A percentile compares a stretch with the other conserved stretches of the same genome.
Conservation (phyloP, 2,329 filamentous ascomycete species). For the Talaromyces sp. region DNA sequence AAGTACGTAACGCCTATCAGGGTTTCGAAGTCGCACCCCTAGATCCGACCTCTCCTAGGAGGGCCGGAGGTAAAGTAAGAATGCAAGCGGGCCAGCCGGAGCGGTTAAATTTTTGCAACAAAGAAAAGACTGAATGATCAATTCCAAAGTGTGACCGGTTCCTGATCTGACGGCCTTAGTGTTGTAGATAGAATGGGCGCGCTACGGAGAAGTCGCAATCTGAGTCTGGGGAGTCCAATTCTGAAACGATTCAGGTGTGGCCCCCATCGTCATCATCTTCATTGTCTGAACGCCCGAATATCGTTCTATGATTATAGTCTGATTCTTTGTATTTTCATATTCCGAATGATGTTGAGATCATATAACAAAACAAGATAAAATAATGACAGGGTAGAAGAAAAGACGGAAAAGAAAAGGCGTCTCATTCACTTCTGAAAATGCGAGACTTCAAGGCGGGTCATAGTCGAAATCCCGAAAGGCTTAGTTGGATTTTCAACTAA, state of each 20-base stretch:
- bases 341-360: not conserved
- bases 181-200: not conserved
- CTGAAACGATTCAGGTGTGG: conserved; percentile 13
- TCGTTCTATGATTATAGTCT: not conserved
- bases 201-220: conserved; percentile 9
- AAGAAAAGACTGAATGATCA: not conserved
- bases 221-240: conserved; percentile 12
- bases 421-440: not conserved
- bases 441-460: conserved; percentile 2
- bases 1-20: not conserved
- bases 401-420: not conserved
- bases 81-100: conserved; percentile 10
- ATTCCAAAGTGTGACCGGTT: not conserved
- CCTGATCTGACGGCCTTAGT: not conserved
- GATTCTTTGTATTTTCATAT: not conserved
- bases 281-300: conserved; percentile 1
- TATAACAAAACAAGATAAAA: not conserved
- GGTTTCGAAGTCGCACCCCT: not conserved
- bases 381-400: not conserved
- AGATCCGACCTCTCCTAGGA: not conserved
- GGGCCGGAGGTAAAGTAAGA: not conserved
- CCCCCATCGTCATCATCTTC: conserved; percentile 13
- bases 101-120: not conserved
- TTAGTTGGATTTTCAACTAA: not conserved
- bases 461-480: not conserved